Evolutionary conservation across 805 yeast species (phyloP), one percentile per base, ranked within the genome.

Genomic region (Debaryomyces hansenii): DNA sequence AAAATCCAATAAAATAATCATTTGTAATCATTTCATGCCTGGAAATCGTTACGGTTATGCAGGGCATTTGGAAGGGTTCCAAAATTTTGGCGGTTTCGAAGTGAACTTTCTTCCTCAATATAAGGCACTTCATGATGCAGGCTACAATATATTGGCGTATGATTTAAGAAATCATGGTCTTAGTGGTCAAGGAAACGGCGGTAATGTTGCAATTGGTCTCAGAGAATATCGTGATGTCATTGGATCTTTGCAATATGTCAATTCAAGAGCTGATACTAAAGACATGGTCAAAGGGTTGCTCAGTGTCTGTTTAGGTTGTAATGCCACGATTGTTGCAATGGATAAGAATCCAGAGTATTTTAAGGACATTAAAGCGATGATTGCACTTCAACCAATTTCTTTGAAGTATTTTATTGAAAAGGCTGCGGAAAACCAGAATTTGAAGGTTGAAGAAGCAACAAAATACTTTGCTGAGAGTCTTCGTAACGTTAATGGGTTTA

Each of bases 221-320:
- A n/a, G 29, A 9, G 47, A 44, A 32, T 44, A 39, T 37, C 32
- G 47, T 20, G 47, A 44, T 44, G 47, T 44, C 5, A 34, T 44
- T 40, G 47, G 47, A 8, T 44, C 47, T 11, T 29, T 31, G 34
- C n/a, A 34, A 14, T 44, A 44, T 29, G 40, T 27, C 28, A 44
- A 35, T 10, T 39, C 43, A 14, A 39, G 47, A 24, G 14, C 28
- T 20, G 47, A 44, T 12, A 44, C 47, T 24, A 39, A 44, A 27
- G 28, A 44, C 15, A 41, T 43, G 46, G 29, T 33, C 2, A 44
- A 39, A 24, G 47, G 32, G 2, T 27, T 44, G 7, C 20, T 45
- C 32, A 35, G 41, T 35, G 34, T 45, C 27, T 45, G 44, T 36
- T 27, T 45, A 16, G 48, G 48, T 16, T 40, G 28, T 28, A 41